These are phyloP conservation scores for Botryobasidium botryosum DNA, from an alignment of 768 basidiomycete genomes.

Conservation along the genomic window DNA sequence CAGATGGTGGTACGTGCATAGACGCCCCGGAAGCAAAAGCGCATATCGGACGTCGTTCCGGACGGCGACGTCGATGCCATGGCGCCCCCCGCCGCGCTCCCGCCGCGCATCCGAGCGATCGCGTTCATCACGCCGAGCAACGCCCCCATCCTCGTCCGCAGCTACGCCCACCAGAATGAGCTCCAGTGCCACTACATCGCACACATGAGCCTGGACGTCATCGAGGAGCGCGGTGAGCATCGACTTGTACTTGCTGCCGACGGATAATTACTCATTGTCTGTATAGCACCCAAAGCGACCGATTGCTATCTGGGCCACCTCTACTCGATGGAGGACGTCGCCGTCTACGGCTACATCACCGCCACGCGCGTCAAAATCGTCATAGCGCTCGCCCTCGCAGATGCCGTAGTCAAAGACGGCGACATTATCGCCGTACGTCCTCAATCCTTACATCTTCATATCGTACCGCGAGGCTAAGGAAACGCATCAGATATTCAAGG, in stretches of 20 bases:
- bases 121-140: slow-evolving; percentile 78
- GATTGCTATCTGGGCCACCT: slow-evolving; percentile 78
- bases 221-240: slow-evolving; percentile 73
- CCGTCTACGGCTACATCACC: slow-evolving; percentile 83
- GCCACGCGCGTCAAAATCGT: slow-evolving; percentile 80
- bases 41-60: no score
- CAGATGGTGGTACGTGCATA: no score
- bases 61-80: no score
- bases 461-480: background rate
- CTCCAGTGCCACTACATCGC: slow-evolving; percentile 81
- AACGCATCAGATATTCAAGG: slow-evolving; percentile 56
- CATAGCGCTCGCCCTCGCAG: slow-evolving; percentile 59
- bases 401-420: slow-evolving; percentile 62
- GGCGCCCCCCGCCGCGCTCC: no score
- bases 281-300: slow-evolving; percentile 29
- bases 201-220: slow-evolving; percentile 76
- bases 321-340: slow-evolving; percentile 84
- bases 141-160: slow-evolving; percentile 61
- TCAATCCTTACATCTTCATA: background rate
- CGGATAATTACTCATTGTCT: background rate
- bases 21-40: no score
- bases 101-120: slow-evolving; percentile 56
- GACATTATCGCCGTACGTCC: slow-evolving; percentile 56
- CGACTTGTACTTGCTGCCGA: slow-evolving; percentile 8
- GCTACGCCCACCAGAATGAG: slow-evolving; percentile 42